A percentile compares a stretch with the other conserved stretches of the same genome.
phyloP scores from a whole-genome alignment of 441 rosid species.

The Arabidopsis hybrid region DNA sequence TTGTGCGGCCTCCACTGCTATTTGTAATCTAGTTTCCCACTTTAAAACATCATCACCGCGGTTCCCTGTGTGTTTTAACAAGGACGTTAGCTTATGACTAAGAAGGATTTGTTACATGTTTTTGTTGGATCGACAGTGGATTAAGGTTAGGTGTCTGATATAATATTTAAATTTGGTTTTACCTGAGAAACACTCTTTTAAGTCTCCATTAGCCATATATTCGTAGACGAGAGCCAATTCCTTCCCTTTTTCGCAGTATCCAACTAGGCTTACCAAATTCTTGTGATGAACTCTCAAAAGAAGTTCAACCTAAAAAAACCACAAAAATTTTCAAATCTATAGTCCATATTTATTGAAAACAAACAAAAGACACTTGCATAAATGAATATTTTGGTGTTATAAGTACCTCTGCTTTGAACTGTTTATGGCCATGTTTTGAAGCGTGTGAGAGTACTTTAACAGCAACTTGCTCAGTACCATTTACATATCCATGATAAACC shows the following conservation, averaged over 20 bases:
- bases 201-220: conserved; percentile 52
- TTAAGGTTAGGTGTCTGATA: background rate
- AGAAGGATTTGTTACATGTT: background rate
- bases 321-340: background rate
- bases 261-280: conserved; percentile 50
- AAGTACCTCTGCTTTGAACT: conserved; percentile 52
- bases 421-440: conserved; percentile 46
- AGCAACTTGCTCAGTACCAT: conserved; percentile 47
- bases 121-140: background rate
- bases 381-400: background rate
- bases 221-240: conserved; percentile 52
- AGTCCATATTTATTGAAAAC: background rate
- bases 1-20: conserved; percentile 51
- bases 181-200: conserved; percentile 46
- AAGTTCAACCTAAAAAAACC: conserved; percentile 45
- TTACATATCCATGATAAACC: conserved; percentile 52
- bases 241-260: conserved; percentile 50
- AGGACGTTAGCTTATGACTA: conserved; percentile 1
- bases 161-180: background rate
- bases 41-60: conserved; percentile 7
- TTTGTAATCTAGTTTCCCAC: conserved; percentile 49
- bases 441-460: conserved; percentile 51
- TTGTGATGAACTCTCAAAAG: conserved; percentile 54
- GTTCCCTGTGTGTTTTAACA: conserved; percentile 9
- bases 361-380: background rate